phyloP scores from a whole-genome alignment of 1,139 yeast genomes.

The Meyerozyma elateridarum region DNA sequence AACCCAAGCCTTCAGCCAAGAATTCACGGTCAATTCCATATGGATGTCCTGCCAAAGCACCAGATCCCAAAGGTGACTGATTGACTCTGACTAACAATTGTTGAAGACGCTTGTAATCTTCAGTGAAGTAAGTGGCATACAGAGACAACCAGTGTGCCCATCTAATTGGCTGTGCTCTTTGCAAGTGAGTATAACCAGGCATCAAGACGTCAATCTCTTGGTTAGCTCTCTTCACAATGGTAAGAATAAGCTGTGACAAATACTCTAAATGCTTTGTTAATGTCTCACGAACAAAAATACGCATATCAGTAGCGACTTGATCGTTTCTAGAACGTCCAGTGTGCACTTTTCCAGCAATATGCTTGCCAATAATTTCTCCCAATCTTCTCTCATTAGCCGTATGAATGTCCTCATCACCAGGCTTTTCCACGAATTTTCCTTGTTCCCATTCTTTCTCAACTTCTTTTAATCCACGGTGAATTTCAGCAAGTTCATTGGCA shows the following conservation, averaged over 20 bases:
- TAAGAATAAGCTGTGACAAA: conserved; percentile 58
- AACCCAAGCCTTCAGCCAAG: conserved; percentile 74
- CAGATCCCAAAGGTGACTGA: conserved; percentile 89
- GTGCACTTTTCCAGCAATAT: conserved; percentile 95
- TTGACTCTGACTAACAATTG: conserved; percentile 82
- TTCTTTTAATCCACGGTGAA: conserved; percentile 72
- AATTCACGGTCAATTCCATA: conserved; percentile 94
- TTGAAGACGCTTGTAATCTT: conserved; percentile 78
- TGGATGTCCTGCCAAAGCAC: conserved; percentile 99
- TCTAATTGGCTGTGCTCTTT: conserved; percentile 98
- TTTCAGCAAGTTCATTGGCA: conserved; percentile 64
- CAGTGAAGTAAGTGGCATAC: conserved; percentile 90
- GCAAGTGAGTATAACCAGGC: conserved; percentile 99
- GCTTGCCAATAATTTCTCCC: conserved; percentile 91
- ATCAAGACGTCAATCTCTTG: conserved; percentile 83
- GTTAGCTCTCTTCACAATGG: conserved; percentile 71
- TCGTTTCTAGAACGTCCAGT: conserved; percentile 98
- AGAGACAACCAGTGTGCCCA: conserved; percentile 98
- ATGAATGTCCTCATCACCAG: conserved; percentile 97
- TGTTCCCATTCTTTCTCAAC: conserved; percentile 78
- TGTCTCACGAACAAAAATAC: conserved; percentile 83
- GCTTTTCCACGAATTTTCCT: conserved; percentile 72
- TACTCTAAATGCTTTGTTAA: conserved; percentile 55
- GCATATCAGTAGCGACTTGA: conserved; percentile 98
- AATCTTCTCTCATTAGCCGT: conserved; percentile 97